Conservation (phyloP, 2,329 filamentous ascomycete species). For the Alternaria alternata region DNA sequence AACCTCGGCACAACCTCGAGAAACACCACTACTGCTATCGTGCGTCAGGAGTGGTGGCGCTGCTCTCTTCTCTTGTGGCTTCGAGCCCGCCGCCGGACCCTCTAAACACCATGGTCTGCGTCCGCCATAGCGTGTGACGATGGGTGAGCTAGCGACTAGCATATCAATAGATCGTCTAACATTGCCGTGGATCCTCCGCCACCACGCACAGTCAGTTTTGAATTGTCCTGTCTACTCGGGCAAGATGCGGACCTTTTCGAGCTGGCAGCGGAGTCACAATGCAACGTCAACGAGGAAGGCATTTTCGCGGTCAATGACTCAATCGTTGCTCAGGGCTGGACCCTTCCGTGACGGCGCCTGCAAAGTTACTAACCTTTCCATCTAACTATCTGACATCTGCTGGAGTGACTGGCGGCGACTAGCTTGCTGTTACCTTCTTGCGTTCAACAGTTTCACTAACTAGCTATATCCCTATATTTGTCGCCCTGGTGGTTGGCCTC, state of each 20-base stretch:
- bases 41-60: conserved; percentile 25
- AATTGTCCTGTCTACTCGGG: conserved; percentile 17
- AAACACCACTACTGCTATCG: background rate
- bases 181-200: conserved; percentile 24
- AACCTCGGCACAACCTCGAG: conserved; percentile 5
- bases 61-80: conserved; percentile 14
- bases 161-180: conserved; percentile 23
- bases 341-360: background rate
- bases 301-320: conserved; percentile 14
- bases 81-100: conserved; percentile 18
- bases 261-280: background rate
- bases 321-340: conserved; percentile 1
- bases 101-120: conserved; percentile 26
- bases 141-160: conserved; percentile 28
- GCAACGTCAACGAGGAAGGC: conserved; percentile 5
- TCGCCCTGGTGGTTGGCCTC: conserved; percentile 8
- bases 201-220: conserved; percentile 18
- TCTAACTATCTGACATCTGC: conserved; percentile 11
- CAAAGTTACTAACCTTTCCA: conserved; percentile 3
- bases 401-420: conserved; percentile 3
- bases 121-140: conserved; percentile 13
- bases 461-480: conserved; percentile 14
- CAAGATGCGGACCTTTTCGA: background rate
- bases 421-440: conserved; percentile 6
- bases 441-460: conserved; percentile 31